phyloP scores from a whole-genome alignment of 1,139 yeast species.

The Kurtzmaniella quercitrusa region DNA sequence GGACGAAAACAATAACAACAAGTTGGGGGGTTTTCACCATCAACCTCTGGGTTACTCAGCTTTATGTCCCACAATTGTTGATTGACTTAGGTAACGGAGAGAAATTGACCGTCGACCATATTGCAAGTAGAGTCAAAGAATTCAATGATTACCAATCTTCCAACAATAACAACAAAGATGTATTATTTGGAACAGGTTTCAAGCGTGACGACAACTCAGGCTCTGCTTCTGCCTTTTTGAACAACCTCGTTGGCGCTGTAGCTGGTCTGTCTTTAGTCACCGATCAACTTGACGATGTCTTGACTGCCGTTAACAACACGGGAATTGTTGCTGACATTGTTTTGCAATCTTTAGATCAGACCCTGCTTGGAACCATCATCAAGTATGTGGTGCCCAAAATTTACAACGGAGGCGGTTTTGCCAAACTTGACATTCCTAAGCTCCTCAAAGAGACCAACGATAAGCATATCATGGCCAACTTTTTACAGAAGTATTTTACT shows the following conservation, averaged over 20 bases:
- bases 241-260: conserved; percentile 28
- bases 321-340: conserved; percentile 27
- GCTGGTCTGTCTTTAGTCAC: conserved; percentile 23
- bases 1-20: conserved; percentile 26
- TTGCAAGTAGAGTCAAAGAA: conserved; percentile 24
- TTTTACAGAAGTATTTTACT: conserved; percentile 24
- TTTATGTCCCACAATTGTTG: conserved; percentile 28
- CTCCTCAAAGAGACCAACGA: conserved; percentile 24
- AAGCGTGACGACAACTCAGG: conserved; percentile 20
- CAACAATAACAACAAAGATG: conserved; percentile 7
- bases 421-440: conserved; percentile 23
- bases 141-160: conserved; percentile 23
- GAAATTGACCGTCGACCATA: conserved; percentile 22
- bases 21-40: conserved; percentile 26
- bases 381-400: conserved; percentile 22
- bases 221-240: conserved; percentile 30
- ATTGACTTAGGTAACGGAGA: conserved; percentile 30
- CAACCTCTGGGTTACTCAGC: conserved; percentile 18
- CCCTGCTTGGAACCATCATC: conserved; percentile 20
- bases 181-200: conserved; percentile 10
- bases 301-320: conserved; percentile 31
- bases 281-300: conserved; percentile 21
- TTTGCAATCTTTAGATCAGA: conserved; percentile 23
- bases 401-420: conserved; percentile 32
- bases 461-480: conserved; percentile 18